Evolutionary conservation across 192 early-diverging fungal genomes (phyloP), one percentile per base, ranked within the genome.

Genomic region (Coemansia sp.): DNA sequence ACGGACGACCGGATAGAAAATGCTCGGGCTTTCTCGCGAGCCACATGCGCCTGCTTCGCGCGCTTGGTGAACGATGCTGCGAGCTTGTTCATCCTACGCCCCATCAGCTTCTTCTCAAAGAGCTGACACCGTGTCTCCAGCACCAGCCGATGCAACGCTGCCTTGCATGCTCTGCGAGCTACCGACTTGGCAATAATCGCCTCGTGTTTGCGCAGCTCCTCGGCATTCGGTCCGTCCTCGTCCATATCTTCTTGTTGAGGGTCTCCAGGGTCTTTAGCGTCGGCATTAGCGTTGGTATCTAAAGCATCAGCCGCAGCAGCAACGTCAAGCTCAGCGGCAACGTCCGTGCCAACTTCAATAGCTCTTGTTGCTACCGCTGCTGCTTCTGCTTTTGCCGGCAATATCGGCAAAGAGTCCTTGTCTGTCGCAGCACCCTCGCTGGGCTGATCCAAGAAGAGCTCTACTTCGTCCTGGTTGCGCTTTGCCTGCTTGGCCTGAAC

Each of bases 81-180:
- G 0, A 66, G 48, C 6, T 36, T 55, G 11, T 42, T 33, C 45
- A 65, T 4, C 3, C 61, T 64, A 28, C 61, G 20, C 11, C n/a
- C 10, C 7, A 63, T 11, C 20, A 28, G 72, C 31, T 55, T 48
- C 38, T 69, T 31, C 12, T 60, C 76, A 5, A 71, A 18, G 34
- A 80, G 59, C 49, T 38, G 56, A 33, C 68, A 68, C n/a, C 64
- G 61, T 22, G 29, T 58, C 4, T 31, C 45, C 3, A 62, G 63
- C 48, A 63, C 48, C 72, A 55, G 67, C 54, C 66, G 58, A 30
- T 60, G 58, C 34, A 80, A 29, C 11, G 33, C 34, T 0, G 32
- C 56, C 22, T 48, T 7, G n/a, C 50, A 34, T 38, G 48, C 17
- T 16, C 60, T 20, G 48, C 20, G 18, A 31, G 31, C 49, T 30